Evolutionary conservation across 345 rosid species (phyloP).

Genomic region (Salix arbutifolia): DNA sequence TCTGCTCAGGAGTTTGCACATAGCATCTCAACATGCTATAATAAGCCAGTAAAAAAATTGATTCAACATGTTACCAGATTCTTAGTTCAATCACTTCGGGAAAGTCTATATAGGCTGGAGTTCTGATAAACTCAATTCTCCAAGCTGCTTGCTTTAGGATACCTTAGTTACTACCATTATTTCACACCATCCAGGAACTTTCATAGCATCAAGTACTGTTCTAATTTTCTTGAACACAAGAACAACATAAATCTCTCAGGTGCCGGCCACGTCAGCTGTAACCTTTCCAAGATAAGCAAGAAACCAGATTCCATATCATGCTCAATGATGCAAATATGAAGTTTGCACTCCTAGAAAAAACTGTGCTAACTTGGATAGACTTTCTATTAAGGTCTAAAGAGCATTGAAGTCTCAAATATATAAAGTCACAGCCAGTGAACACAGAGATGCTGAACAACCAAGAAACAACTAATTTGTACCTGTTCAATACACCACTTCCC

Average conservation of each 20-base stretch:
- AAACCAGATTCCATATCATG: not conserved
- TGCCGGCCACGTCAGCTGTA: not conserved
- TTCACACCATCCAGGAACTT: not conserved
- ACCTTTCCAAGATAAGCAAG: not conserved
- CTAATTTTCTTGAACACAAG: not conserved
- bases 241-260: not conserved
- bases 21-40: not conserved
- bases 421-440: not conserved
- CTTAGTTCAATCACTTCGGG: not conserved
- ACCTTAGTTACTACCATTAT: not conserved
- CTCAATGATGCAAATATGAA: not conserved
- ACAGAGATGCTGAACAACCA: not conserved
- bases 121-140: not conserved
- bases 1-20: not conserved
- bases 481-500: slow-evolving; percentile 94
- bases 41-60: not conserved
- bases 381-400: not conserved
- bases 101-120: not conserved
- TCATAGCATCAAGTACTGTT: not conserved
- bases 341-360: not conserved
- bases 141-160: not conserved
- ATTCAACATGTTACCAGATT: not conserved
- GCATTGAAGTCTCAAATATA: not conserved
- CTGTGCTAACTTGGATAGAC: not conserved
- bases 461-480: slow-evolving; percentile 33